Conservation (phyloP, 2,329 filamentous ascomycete genomes). For the Nectriaceae sp. region DNA sequence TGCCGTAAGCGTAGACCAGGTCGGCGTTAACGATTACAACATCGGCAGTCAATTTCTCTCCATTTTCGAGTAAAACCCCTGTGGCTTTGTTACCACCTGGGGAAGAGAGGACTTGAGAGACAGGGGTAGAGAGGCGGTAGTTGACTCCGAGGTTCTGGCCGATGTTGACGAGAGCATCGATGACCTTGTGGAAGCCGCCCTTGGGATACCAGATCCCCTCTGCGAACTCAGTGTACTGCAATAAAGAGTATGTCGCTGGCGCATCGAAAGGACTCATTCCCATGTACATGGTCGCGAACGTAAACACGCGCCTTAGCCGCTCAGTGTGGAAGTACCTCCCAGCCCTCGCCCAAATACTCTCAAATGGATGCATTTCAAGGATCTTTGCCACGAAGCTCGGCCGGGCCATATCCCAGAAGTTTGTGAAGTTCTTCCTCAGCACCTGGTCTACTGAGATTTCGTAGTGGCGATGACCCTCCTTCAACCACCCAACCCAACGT, state of each 20-base stretch:
- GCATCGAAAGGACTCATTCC: constrained; percentile 79
- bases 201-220: constrained; percentile 77
- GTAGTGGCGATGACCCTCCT: constrained; percentile 70
- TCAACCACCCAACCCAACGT: constrained; percentile 67
- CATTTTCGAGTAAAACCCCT: constrained; percentile 61
- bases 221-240: constrained; percentile 73
- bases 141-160: constrained; percentile 63
- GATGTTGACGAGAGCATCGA: constrained; percentile 64
- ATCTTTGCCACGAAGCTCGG: constrained; percentile 61
- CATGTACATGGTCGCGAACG: constrained; percentile 82
- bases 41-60: constrained; percentile 62
- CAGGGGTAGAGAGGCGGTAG: constrained; percentile 61
- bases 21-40: constrained; percentile 73
- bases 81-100: constrained; percentile 47
- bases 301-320: constrained; percentile 69
- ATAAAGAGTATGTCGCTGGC: constrained; percentile 70
- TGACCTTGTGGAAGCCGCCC: constrained; percentile 65
- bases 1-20: constrained; percentile 72
- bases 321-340: constrained; percentile 71
- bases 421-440: constrained; percentile 67
- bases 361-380: constrained; percentile 66
- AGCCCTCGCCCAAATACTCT: constrained; percentile 68
- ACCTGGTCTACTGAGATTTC: constrained; percentile 68
- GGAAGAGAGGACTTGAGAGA: constrained; percentile 53
- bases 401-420: constrained; percentile 56